Base-by-base conservation (phyloP, 2,329 filamentous ascomycete species). In the Tolypocladium inflatum region DNA sequence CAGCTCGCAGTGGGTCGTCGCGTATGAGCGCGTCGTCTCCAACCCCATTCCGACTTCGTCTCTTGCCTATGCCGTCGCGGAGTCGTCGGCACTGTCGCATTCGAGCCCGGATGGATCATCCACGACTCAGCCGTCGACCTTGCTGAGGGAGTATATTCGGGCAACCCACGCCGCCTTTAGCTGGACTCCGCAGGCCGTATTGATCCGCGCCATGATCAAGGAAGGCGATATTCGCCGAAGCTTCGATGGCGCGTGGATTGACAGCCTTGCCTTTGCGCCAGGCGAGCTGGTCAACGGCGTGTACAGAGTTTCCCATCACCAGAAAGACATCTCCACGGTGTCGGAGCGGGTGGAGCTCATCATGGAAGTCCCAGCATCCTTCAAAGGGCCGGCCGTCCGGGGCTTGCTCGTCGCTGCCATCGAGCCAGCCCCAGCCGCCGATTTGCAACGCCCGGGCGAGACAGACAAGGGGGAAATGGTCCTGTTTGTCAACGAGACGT, bases 401-500 rank as follows among this genome's bases (percentile, higher is more conserved):
- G 67, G 64, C 1, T 26, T 71, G 9, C 59, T 71, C 7, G 62
- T 71, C 13, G 58, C 63, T 1, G 67, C 62, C 26, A 56, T 70
- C 1, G 61, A 63, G 35, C 54, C 50, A 0, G 55, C 52, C 4
- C 23, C 33, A 3, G 26, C 33, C 3, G 23, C 13, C 21, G 21
- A 39, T 17, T 45, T 42, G 19, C 17, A 23, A 17, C 9, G n/a
- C 10, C 19, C 42, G 7, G n/a, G 10, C 3, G 35, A 21, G 17
- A 23, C 21, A 38, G 57, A 38, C 13, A 43, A 51, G 4, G 56
- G 56, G 4, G 56, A 56, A 1, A 45, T 54, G 15, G 60, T 68
- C 33, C 62, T 69, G 9, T 70, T 74, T 54, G 63, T 71, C 52
- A 73, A 73, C 58, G 71, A 74, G 66, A 73, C 72, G n/a, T 73